A percentile compares a stretch with the other conserved stretches of the same genome.
Conservation (phyloP, 768 basidiomycete genomes). For the Cyclocybe aegerita region DNA sequence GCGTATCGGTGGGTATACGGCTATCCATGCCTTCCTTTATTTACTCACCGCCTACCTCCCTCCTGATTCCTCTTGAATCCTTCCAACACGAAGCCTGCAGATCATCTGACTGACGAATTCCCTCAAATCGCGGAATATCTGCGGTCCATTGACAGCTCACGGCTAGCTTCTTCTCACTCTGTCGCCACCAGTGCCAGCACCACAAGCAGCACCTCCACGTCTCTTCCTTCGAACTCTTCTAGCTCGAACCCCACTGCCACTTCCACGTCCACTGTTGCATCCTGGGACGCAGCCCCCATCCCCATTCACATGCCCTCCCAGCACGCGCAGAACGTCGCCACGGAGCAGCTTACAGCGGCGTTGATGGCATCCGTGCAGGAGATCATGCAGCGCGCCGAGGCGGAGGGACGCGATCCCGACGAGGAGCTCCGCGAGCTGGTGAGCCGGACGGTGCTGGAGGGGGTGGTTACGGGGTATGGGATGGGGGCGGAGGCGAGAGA, state of each 20-base stretch:
- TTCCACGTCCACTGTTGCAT: slow-evolving; percentile 9
- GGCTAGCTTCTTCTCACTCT: slow-evolving; percentile 15
- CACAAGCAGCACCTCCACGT: too few species aligned
- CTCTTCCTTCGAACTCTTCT: too few species aligned
- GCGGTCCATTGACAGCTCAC: slow-evolving; percentile 31
- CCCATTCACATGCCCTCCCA: slow-evolving; percentile 46
- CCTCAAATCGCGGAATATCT: slow-evolving; percentile 65
- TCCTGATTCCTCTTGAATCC: too few species aligned
- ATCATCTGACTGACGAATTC: slow-evolving; percentile 70
- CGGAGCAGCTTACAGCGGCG: slow-evolving; percentile 67
- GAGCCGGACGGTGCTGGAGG: slow-evolving; percentile 62
- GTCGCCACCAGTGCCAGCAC: slow-evolving; percentile 12
- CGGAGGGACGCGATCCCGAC: slow-evolving; percentile 67
- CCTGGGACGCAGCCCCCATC: background rate
- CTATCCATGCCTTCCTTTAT: background rate
- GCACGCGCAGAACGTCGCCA: slow-evolving; percentile 63
- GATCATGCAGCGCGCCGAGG: slow-evolving; percentile 56
- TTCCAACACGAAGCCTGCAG: slow-evolving; percentile 64
- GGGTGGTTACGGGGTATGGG: slow-evolving; percentile 60
- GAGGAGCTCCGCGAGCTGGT: slow-evolving; percentile 65
- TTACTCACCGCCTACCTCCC: slow-evolving; percentile 13
- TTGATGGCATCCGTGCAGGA: slow-evolving; percentile 66
- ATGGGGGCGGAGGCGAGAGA: slow-evolving; percentile 25
- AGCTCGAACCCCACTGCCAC: too few species aligned
- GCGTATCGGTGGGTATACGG: slow-evolving; percentile 63